phyloP scores from a whole-genome alignment of 805 yeast genomes.

The Ogataea nakhonphanomensis region DNA sequence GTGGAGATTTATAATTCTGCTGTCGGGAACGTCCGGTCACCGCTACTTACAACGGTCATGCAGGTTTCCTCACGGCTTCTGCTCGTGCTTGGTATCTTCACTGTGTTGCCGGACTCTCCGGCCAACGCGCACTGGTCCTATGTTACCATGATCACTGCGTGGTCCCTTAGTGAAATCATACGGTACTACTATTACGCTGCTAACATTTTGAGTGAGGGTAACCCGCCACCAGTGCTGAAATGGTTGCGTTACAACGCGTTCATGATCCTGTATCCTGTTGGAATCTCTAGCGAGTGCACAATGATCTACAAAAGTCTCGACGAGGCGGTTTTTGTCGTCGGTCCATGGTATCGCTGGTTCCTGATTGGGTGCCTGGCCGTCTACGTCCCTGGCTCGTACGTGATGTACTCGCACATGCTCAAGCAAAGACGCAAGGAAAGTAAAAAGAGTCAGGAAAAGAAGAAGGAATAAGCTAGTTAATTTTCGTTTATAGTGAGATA shows the following conservation, averaged over 20 bases:
- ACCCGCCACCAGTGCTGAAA: constrained; percentile 56
- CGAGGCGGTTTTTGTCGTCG: constrained; percentile 56
- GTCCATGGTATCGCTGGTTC: constrained; percentile 49
- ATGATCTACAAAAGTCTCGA: constrained; percentile 68
- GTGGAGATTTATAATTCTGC: constrained; percentile 78
- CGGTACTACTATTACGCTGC: constrained; percentile 86
- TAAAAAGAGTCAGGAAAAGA: constrained; percentile 32
- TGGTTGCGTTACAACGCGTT: constrained; percentile 83
- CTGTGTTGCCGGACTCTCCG: constrained; percentile 67
- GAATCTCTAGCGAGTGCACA: constrained; percentile 80
- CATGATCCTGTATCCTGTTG: constrained; percentile 80
- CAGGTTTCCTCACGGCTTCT: constrained; percentile 86
- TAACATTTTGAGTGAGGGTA: constrained; percentile 46
- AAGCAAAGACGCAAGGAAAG: constrained; percentile 79
- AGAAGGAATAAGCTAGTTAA: constrained; percentile 4
- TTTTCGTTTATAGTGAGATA: not conserved
- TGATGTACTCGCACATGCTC: constrained; percentile 83
- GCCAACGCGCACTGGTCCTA: constrained; percentile 60
- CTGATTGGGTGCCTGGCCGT: constrained; percentile 56
- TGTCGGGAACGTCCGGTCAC: constrained; percentile 80
- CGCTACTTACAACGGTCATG: constrained; percentile 75
- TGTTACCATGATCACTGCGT: constrained; percentile 67
- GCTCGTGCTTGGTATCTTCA: constrained; percentile 79
- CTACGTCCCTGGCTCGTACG: constrained; percentile 85
- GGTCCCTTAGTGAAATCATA: constrained; percentile 93